A percentile compares a stretch with the other conserved stretches of the same genome.
phyloP scores from a whole-genome alignment of 345 rosid genomes.

The Lenwebbia sp. region DNA sequence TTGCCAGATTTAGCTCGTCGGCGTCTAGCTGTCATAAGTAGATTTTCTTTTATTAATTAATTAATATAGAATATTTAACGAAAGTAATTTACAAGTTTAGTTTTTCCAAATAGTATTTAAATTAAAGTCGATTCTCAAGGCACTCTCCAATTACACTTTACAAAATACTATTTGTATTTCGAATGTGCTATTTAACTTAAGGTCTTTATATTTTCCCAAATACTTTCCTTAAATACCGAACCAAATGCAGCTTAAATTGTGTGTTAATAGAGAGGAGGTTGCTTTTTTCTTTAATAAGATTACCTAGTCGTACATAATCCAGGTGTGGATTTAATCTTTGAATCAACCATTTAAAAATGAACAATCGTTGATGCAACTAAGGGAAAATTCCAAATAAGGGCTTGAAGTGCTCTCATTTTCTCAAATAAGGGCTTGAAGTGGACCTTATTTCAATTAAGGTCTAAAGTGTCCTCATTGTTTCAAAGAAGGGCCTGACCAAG shows the following conservation, averaged over 20 bases:
- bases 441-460: too few species aligned
- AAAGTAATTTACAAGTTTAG: not conserved
- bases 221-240: not conserved
- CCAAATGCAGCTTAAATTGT: not conserved
- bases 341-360: too few species aligned
- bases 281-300: not conserved
- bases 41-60: not conserved
- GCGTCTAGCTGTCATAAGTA: too few species aligned
- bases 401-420: too few species aligned
- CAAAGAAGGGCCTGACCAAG: too few species aligned
- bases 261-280: not conserved
- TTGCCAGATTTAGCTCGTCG: not conserved
- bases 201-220: not conserved
- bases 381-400: too few species aligned
- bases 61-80: not conserved
- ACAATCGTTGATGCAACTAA: too few species aligned
- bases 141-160: not conserved
- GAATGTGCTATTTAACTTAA: not conserved
- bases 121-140: not conserved
- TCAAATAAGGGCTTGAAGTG: too few species aligned
- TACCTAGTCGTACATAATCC: not conserved
- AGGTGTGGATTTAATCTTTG: not conserved
- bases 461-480: too few species aligned
- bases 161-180: not conserved
- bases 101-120: not conserved